Evolutionary conservation across 2,329 filamentous ascomycete genomes (phyloP).

Genomic region (Trichophyton mentagrophytes): DNA sequence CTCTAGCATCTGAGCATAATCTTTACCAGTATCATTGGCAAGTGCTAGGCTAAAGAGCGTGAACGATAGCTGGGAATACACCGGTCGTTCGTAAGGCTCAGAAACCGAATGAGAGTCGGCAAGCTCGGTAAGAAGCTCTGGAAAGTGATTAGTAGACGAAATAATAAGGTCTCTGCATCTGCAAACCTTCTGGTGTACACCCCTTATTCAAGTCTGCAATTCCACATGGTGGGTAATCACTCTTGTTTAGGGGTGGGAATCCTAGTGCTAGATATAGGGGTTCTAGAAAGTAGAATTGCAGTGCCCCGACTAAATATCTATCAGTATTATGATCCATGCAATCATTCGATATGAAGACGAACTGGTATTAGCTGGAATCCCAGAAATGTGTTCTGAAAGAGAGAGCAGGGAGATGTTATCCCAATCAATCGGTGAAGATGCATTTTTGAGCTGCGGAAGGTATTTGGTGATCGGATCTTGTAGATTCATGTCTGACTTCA

Average conservation of each 20-base stretch:
- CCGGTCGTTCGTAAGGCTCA: constrained; percentile 23
- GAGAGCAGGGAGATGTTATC: constrained; percentile 27
- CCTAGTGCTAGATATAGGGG: constrained; percentile 25
- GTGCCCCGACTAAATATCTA: constrained; percentile 18
- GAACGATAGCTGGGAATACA: constrained; percentile 34
- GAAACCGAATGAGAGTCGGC: constrained; percentile 20
- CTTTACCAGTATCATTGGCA: constrained; percentile 17
- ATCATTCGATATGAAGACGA: neutral
- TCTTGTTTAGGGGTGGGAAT: constrained; percentile 25
- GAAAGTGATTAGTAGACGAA: neutral
- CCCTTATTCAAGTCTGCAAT: constrained; percentile 24
- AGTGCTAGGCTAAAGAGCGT: constrained; percentile 27
- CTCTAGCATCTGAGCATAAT: constrained; percentile 16
- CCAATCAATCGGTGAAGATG: constrained; percentile 23
- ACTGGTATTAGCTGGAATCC: constrained; percentile 28
- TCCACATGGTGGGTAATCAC: constrained; percentile 28
- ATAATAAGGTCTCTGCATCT: neutral
- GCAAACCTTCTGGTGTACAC: constrained; percentile 24
- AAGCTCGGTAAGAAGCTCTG: constrained; percentile 26
- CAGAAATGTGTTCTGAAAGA: constrained; percentile 28
- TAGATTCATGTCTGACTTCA: constrained; percentile 26
- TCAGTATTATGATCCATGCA: neutral
- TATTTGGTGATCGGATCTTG: constrained; percentile 25
- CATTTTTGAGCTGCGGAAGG: constrained; percentile 21
- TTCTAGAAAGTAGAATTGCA: constrained; percentile 29